Base-by-base conservation (phyloP, 768 basidiomycete species). In the Tulasnella calospora region DNA sequence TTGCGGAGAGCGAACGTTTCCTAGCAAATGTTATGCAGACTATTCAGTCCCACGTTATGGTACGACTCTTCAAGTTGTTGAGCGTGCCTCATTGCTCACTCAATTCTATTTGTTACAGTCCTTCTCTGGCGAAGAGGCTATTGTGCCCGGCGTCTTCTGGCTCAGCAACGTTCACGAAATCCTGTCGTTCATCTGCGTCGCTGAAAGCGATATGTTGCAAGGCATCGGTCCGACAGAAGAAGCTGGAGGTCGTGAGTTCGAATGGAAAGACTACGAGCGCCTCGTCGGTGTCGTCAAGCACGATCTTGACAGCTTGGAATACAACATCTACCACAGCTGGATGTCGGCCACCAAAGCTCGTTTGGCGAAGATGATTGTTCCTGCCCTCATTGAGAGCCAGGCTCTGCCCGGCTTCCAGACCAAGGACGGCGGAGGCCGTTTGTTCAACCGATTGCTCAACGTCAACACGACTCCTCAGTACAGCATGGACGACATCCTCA, bases 301-400 rank as follows among this genome's bases (percentile, higher is more conserved):
- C 83, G 98, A 99, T 84, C 90, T 99, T 61, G 98, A 99, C 85
- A 95, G 94, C 80, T 87, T 99, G 83, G 97, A 99, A 86, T 99
- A 98, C 88, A 99, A 99, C 87, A 97, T 99, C 85, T 99, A 98
- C 84, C 97, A 98, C 84, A 98, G 97, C 0, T 98, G 95, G 94
- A 99, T 99, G 95, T 86, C 93, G 77, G 98, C 98, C 86, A 94
- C 95, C 51, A 99, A 99, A 90, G 96, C 95, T 86, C 92, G 92
- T 78, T 87, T 99, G 55, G 88, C 90, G 70, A 99, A 98, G 88
- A 99, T 99, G 96, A 94, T 99, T 67, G 95, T 99, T 78, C 98
- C 98, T n/a, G 98, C 98, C 4, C 85, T 99, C 79, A 96, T 99
- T 81, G 98, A 99, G 85, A 96, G 94, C 81, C 98, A 99, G 83